Evolutionary conservation across 148 eudicot genomes (phyloP), one percentile per base, ranked within the genome.

Genomic region (Vaccinium corymbosum): DNA sequence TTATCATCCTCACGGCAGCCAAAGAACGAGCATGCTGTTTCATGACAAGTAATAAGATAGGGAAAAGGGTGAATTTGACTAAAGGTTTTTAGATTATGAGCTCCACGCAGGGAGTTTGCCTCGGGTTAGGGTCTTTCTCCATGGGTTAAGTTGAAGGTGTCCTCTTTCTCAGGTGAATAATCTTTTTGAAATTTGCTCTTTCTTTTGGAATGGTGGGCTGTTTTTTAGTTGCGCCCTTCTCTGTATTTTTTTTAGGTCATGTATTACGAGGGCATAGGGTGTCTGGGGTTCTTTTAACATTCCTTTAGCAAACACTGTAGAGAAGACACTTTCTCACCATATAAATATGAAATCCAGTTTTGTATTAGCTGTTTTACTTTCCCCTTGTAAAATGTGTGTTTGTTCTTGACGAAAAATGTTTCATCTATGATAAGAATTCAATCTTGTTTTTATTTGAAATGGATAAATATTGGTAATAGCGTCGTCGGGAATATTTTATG

Each of bases 21-120:
- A 11, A 86, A 90, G 78, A 91, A 86, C 81, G 87, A 89, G 61
- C 89, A 85, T 87, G 83, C 88, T 82, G 80, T 82, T 72, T 84
- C 55, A 59, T 80, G 20, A 73, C 29, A 46, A 82, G n/a, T 38
- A 56, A 1, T 42, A 61, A 35, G 38, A 35, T 35, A 38, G 53
- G 38, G 29, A 29, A 22, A 83, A 73, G 27, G 32, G 2, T n/a
- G 78, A 71, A 71, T 42, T 10, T 9, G 27, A 53, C 22, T 29
- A 6, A 53, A 20, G 56, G 53, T 75, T 64, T 81, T 13, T 13
- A 81, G 56, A 62, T 64, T 38, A 49, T 42, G 75, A 48, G 77
- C 78, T 35, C 66, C 35, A 53, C 19, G 42, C 8, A 15, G 38
- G 61, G 49, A 68, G 48, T 27, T 71, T 35, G 19, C 59, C 49